These are phyloP conservation scores for Candida anglica DNA, from an alignment of 805 yeast genomes.

Conservation along the genomic window DNA sequence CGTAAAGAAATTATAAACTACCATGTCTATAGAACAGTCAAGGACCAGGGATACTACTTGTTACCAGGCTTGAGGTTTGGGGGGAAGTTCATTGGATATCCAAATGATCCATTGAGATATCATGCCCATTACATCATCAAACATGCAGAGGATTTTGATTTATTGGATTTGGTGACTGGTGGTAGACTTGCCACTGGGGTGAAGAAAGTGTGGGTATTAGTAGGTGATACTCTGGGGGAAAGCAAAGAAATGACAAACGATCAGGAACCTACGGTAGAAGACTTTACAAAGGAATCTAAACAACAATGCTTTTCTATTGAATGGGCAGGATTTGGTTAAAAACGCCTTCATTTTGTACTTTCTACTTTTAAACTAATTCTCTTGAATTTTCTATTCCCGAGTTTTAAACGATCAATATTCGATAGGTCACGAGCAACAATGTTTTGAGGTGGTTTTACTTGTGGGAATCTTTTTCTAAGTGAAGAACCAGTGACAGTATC, in stretches of 20 bases:
- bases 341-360: neutral
- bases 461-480: too few relatives aligned
- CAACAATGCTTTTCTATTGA: conserved; percentile 67
- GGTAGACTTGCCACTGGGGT: conserved; percentile 92
- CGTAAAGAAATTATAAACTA: conserved; percentile 5
- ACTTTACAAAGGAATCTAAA: conserved; percentile 13
- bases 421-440: too few relatives aligned
- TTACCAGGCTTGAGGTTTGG: conserved; percentile 93
- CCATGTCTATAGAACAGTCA: conserved; percentile 33
- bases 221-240: conserved; percentile 38
- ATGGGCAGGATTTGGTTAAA: conserved; percentile 94
- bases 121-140: conserved; percentile 83
- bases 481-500: too few relatives aligned
- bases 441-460: too few relatives aligned
- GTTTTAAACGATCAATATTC: too few relatives aligned
- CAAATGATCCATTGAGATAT: conserved; percentile 89
- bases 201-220: conserved; percentile 74
- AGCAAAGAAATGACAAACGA: conserved; percentile 8
- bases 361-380: too few relatives aligned
- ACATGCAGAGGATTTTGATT: conserved; percentile 32
- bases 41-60: conserved; percentile 45
- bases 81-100: conserved; percentile 83
- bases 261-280: conserved; percentile 5
- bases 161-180: conserved; percentile 67
- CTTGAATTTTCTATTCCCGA: too few relatives aligned